phyloP scores from a whole-genome alignment of 1,284 basidiomycete genomes.

The Ceratorhiza oryzae-sativae region DNA sequence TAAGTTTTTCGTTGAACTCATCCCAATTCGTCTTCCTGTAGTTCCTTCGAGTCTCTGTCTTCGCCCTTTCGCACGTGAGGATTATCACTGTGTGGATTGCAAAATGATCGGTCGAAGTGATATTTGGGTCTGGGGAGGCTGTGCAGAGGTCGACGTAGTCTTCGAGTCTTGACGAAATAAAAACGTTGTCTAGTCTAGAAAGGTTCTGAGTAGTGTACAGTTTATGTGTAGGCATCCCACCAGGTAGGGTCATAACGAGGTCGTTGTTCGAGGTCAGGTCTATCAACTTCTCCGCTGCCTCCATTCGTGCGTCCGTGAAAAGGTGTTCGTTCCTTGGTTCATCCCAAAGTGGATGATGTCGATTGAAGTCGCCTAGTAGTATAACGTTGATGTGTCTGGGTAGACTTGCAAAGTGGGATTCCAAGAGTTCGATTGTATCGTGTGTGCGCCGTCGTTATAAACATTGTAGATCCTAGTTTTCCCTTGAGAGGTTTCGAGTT shows the following conservation, averaged over 20 bases:
- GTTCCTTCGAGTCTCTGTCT: background rate
- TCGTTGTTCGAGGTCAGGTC: background rate
- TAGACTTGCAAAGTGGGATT: background rate
- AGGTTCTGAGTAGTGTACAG: background rate
- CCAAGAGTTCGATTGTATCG: background rate
- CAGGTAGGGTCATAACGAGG: constrained; percentile 2
- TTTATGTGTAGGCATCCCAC: background rate
- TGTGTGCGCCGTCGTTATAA: constrained; percentile 10
- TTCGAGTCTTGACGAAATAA: background rate
- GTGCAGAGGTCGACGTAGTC: background rate
- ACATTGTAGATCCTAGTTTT: background rate
- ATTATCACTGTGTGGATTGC: background rate
- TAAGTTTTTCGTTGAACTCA: constrained; percentile 25
- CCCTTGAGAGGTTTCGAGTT: background rate
- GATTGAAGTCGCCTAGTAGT: constrained; percentile 19
- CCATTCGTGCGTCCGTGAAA: constrained; percentile 8
- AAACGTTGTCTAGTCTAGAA: constrained; percentile 17
- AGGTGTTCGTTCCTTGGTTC: constrained; percentile 17
- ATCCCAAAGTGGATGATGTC: constrained; percentile 20
- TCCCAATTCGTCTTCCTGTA: constrained; percentile 40
- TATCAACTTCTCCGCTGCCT: background rate
- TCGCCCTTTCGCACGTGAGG: background rate
- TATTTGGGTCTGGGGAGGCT: background rate
- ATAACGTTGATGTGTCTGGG: background rate
- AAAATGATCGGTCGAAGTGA: constrained; percentile 7